A percentile compares a stretch with the other conserved stretches of the same genome.
Evolutionary conservation across 1,139 yeast species (phyloP).

Genomic region (Pichia sorboxylosa): DNA sequence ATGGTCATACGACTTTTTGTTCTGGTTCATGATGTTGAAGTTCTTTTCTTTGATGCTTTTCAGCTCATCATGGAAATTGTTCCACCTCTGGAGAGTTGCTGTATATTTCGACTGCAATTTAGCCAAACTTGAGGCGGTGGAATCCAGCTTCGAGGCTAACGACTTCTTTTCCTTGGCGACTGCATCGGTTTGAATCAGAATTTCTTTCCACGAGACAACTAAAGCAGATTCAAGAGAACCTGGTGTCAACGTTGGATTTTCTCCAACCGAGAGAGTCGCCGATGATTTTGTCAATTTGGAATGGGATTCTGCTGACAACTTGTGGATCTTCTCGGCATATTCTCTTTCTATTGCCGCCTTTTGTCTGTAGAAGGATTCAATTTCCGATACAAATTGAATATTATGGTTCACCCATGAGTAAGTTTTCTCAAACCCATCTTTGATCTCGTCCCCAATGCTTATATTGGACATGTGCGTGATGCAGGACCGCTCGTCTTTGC

Average conservation of each 20-base stretch:
- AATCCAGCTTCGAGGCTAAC: slow-evolving; percentile 50
- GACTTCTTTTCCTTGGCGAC: slow-evolving; percentile 57
- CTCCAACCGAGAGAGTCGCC: slow-evolving; percentile 76
- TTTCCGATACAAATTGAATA: slow-evolving; percentile 61
- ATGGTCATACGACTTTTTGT: slow-evolving; percentile 67
- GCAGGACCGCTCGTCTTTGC: too few relatives aligned
- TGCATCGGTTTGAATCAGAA: slow-evolving; percentile 73
- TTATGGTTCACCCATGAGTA: slow-evolving; percentile 71
- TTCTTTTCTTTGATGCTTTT: slow-evolving; percentile 44
- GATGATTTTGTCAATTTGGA: slow-evolving; percentile 65
- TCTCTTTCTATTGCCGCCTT: slow-evolving; percentile 75
- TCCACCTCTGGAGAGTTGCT: slow-evolving; percentile 44
- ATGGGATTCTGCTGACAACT: slow-evolving; percentile 57
- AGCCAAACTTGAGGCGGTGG: slow-evolving; percentile 48
- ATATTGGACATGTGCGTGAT: slow-evolving; percentile 20
- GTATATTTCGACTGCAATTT: slow-evolving; percentile 45
- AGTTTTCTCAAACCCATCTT: slow-evolving; percentile 70
- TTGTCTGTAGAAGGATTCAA: slow-evolving; percentile 76
- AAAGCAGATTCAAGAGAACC: slow-evolving; percentile 90
- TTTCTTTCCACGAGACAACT: slow-evolving; percentile 90
- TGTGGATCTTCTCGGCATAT: slow-evolving; percentile 57
- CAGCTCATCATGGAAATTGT: slow-evolving; percentile 47
- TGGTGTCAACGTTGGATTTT: slow-evolving; percentile 80
- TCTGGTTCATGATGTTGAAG: slow-evolving; percentile 57
- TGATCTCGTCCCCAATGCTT: slow-evolving; percentile 58